Conservation (phyloP, 148 eudicot genomes). For the Limonium bicolor region DNA sequence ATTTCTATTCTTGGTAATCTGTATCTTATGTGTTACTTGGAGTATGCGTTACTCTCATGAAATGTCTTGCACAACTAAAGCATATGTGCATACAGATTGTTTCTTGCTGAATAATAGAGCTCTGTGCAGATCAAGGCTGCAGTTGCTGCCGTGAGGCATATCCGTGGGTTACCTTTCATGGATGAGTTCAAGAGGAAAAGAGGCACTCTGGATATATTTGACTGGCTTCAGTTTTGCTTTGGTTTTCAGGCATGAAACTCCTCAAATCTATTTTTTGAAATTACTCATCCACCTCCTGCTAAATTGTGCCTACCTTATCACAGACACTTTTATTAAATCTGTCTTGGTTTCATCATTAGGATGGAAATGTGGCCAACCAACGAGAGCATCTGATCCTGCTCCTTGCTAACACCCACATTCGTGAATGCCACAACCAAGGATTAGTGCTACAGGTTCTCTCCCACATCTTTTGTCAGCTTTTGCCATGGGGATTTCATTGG, state of each 20-base stretch:
- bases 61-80: no score
- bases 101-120: no score
- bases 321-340: neutral
- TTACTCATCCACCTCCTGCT: no score
- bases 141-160: slow-evolving; percentile 52
- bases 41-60: no score
- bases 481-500: no score
- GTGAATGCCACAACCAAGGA: slow-evolving; percentile 38
- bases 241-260: slow-evolving; percentile 72
- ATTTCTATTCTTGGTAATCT: no score
- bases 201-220: slow-evolving; percentile 53
- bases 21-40: no score
- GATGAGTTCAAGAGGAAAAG: slow-evolving; percentile 41
- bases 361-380: slow-evolving; percentile 87
- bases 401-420: slow-evolving; percentile 74
- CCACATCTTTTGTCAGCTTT: no score
- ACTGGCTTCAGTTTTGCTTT: slow-evolving; percentile 74
- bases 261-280: neutral
- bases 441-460: slow-evolving; percentile 39
- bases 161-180: slow-evolving; percentile 67
- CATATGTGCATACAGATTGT: no score
- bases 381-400: slow-evolving; percentile 86
- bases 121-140: slow-evolving; percentile 70
- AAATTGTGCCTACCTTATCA: neutral
- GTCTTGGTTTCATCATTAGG: slow-evolving; percentile 19